These are phyloP conservation scores for Cochlearia excelsa DNA, from an alignment of 345 rosid species.

Conservation along the genomic window DNA sequence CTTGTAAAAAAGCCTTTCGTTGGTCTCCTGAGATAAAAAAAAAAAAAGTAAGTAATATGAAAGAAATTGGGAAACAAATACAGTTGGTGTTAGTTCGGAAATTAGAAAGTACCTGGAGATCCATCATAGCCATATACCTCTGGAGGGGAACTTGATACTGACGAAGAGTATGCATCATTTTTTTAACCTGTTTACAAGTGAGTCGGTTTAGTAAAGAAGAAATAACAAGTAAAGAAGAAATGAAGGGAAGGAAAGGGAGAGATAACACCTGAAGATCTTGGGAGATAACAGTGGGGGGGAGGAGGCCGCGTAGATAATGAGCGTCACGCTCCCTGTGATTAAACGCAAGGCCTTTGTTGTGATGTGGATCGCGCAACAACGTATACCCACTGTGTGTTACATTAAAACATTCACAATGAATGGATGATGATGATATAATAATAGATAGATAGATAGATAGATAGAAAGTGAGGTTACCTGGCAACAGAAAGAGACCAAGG, in stretches of 20 bases:
- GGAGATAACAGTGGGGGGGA: conserved; percentile 78
- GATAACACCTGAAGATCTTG: conserved; percentile 78
- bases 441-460: no score
- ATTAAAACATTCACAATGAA: conserved; percentile 1
- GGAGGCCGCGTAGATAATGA: conserved; percentile 91
- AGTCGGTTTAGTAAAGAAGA: not conserved
- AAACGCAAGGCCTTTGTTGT: conserved; percentile 96
- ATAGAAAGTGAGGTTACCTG: conserved; percentile 40
- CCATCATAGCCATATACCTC: conserved; percentile 97
- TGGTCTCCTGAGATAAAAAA: conserved; percentile 61
- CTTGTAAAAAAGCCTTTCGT: conserved; percentile 83
- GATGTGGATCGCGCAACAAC: conserved; percentile 94
- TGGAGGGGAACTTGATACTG: conserved; percentile 88
- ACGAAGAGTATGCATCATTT: conserved; percentile 79
- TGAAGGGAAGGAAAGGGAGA: no score
- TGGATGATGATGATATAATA: no score
- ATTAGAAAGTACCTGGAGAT: conserved; percentile 64
- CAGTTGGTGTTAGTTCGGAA: not conserved
- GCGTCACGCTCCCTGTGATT: conserved; percentile 76
- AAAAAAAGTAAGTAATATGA: not conserved
- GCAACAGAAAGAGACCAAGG: conserved; percentile 86
- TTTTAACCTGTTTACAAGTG: conserved; percentile 60
- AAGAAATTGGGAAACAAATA: not conserved
- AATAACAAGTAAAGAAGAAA: no score
- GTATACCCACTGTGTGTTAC: conserved; percentile 65